Base-by-base conservation (phyloP, 1,139 yeast genomes). In the Blastobotrys ciferrii region DNA sequence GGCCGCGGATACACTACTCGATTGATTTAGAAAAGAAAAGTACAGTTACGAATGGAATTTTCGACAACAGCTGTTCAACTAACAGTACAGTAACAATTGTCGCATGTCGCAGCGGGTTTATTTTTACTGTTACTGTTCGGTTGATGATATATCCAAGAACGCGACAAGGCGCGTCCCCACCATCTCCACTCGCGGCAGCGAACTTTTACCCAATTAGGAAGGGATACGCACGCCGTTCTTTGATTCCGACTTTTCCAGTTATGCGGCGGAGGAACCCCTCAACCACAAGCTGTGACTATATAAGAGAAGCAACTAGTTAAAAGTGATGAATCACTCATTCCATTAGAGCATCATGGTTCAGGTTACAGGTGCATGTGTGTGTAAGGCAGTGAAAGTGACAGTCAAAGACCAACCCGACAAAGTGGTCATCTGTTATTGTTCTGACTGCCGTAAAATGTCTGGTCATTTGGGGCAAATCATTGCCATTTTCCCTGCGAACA, bases 401-500 rank as follows among this genome's bases (percentile, higher is more conserved):
- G 44, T 60, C 11, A 38, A 25, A 11, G 54, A 57, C 13, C 42
- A 51, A n/a, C 63, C 67, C 18, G 45, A 36, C 11, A 47, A 38
- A 18, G 51, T 50, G 13, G 46, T 58, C 12, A 44, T 54, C 3
- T 63, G 67, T 50, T 63, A 53, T 47, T 63, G 67, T 46, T n/a
- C 44, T 9, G 66, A 63, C 43, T 63, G 67, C 49, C 57, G 67
- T 32, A 63, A 63, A 51, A 60, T 58, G 32, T 58, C 66, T 7
- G 67, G 67, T 11, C 59, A 61, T 46, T 49, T 62, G 23, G 66
- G 66, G 6, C 67, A 63, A 47, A 48, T 60, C 39, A 43, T 62
- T 3, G 54, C 60, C 11, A 48, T 49, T 28, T 60, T 52, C 32
- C 33, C 53, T 1, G 42, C 55, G 2, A 48, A 48, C 4, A 49